Evolutionary conservation across 768 basidiomycete genomes (phyloP), one percentile per base, ranked within the genome.

Genomic region (Inosperma sp.): DNA sequence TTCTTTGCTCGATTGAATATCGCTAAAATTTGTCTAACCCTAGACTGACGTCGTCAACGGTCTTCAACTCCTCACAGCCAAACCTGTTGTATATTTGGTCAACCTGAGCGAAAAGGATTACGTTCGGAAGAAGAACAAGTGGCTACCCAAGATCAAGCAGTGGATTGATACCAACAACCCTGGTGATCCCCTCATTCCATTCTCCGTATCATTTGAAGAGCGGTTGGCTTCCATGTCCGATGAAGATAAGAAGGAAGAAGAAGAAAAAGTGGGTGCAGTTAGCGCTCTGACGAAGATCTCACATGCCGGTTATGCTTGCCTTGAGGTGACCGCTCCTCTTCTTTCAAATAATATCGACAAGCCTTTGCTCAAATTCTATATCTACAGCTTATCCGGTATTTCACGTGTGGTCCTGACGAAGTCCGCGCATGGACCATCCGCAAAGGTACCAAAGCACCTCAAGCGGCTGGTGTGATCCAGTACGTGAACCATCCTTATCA

Each of bases 401-500:
- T 96, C 73, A 99, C 96, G 14, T 94, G 91, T 62, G 96, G 96
- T 9, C 94, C 94, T 3, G 87, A 88, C 58, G 95, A 97, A 72
- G 93, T 97, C 7, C 87, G 96, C 47, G 95, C 95, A 7, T 99
- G 96, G 96, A 98, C 94, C 1, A 92, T 99, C 63, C 78, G 94
- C 52, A 83, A 82, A 52, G 93, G 92, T 17, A 94, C 86, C 22
- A 96, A 93, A 66, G 95, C 96, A 1, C 96, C 95, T 3, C 88
- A 93, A 65, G 96, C 96, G 7, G 96, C 96, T 31, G 96, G 96
- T 68, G 93, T 98, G 57, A 98, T 98, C 63, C 95, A 98, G 87
- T 92, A 63, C 44, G 87, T 75, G 10, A 23, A 27, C 16, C n/a
- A 8, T 33, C 7, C 1, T 46, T 16, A 25, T 26, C 26, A 0